These are phyloP conservation scores for Tillandsia fasciculata DNA, from an alignment of 176 grass and related monocot genomes.

Conservation along the genomic window DNA sequence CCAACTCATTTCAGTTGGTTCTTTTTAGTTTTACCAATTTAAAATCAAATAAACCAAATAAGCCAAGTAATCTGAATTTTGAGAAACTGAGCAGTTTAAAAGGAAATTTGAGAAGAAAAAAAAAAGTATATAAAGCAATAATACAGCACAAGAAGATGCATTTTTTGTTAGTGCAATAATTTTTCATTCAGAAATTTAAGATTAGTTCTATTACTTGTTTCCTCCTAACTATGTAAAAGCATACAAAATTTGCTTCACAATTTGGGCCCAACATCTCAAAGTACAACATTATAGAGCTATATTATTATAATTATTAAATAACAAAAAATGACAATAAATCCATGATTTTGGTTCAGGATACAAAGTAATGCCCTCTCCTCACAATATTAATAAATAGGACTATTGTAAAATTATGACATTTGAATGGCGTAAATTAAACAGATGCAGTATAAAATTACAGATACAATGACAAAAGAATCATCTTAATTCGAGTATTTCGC, in stretches of 20 bases:
- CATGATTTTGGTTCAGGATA: not conserved
- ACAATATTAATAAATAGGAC: not conserved
- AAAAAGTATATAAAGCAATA: no score
- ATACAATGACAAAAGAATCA: constrained; percentile 9
- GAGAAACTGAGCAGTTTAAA: no score
- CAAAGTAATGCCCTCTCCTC: not conserved
- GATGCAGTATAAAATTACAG: constrained; percentile 18
- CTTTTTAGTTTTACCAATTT: no score
- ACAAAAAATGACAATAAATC: not conserved
- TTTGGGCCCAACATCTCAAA: not conserved
- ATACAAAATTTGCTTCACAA: not conserved
- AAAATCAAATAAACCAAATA: no score
- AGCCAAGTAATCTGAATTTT: no score
- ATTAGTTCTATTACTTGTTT: not conserved
- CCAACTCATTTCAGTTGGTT: no score
- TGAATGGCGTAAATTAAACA: not conserved
- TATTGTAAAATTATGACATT: not conserved
- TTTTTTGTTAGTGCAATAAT: no score
- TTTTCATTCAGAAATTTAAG: not conserved
- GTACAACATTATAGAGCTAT: not conserved
- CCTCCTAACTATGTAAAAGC: not conserved
- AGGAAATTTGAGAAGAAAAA: no score
- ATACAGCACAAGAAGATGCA: no score
- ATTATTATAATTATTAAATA: not conserved
- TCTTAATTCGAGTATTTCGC: constrained; percentile 57